Evolutionary conservation across 2,329 filamentous ascomycete genomes (phyloP), one percentile per base, ranked within the genome.

Genomic region (Fonsecaea multimorphosa): DNA sequence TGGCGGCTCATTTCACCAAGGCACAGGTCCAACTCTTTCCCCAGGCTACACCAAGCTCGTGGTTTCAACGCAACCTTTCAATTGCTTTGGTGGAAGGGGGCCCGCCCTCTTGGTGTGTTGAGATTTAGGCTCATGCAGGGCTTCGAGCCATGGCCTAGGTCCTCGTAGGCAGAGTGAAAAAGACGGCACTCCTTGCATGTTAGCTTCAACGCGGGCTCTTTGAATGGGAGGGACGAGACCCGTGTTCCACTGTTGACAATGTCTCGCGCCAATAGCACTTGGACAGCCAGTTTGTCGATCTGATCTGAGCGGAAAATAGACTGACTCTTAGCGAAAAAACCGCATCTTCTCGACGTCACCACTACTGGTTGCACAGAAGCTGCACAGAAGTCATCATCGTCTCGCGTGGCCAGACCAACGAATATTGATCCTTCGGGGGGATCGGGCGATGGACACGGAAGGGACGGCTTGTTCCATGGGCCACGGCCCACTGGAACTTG

Each of bases 241-340:
- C 44, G 19, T 24, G 44, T 3, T 49, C 19, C 44, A 24, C 44
- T 8, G 44, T n/a, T 49, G 44, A 49, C 44, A 22, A 24, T 49
- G 19, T 14, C 22, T 24, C 19, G 2, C n/a, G 22, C 44, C 44
- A 49, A 49, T 49, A 24, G 44, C 44, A 49, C 44, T 16, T n/a
- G n/a, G n/a, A n/a, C n/a, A n/a, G n/a, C n/a, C 44, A 49, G 14
- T 19, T 49, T 49, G 19, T 22, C 44, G 44, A 49, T 49, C 44
- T 49, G 19, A 49, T 49, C 44, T 49, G 44, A 49, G 44, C 44
- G 44, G 19, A 49, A 27, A 49, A 49, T 49, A 49, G 44, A 49
- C 44, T 11, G 44, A 12, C 9, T 12, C 24, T 49, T 49, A 49
- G 44, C 44, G 44, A 49, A 22, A 3, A 40, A n/a, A 24, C 12